Evolutionary conservation across 2,329 filamentous ascomycete species (phyloP).

Genomic region (Onygenales sp.): DNA sequence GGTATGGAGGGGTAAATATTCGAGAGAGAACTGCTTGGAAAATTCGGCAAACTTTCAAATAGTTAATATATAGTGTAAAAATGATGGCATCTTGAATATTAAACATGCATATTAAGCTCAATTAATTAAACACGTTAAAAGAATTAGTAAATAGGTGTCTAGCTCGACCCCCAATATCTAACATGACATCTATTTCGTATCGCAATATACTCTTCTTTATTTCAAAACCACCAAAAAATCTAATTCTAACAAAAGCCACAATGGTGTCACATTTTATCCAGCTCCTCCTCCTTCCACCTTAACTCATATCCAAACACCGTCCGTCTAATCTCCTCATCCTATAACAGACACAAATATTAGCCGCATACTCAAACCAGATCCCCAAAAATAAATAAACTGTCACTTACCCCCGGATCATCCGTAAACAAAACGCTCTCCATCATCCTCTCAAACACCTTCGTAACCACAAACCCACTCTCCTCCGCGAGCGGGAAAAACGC

Average conservation of each 20-base stretch:
- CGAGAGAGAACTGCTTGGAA: background rate
- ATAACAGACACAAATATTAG: slow-evolving; percentile 1
- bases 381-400: background rate
- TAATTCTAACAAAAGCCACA: background rate
- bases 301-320: slow-evolving; percentile 75
- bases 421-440: slow-evolving; percentile 86
- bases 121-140: no score
- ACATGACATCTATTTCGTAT: background rate
- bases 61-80: background rate
- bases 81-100: no score
- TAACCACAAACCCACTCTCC: slow-evolving; percentile 62
- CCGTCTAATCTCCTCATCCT: slow-evolving; percentile 68
- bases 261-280: slow-evolving; percentile 10
- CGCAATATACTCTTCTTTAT: background rate
- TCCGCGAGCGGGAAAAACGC: slow-evolving; percentile 73
- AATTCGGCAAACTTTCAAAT: background rate
- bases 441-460: slow-evolving; percentile 69
- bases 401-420: slow-evolving; percentile 64
- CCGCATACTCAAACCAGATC: background rate
- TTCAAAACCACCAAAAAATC: background rate
- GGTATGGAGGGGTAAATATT: background rate
- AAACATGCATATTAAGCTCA: no score
- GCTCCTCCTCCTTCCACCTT: slow-evolving; percentile 46
- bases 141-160: no score
- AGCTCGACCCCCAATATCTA: background rate